Conservation (phyloP, 192 early-diverging fungal species). For the Entomortierella beljakovae region DNA sequence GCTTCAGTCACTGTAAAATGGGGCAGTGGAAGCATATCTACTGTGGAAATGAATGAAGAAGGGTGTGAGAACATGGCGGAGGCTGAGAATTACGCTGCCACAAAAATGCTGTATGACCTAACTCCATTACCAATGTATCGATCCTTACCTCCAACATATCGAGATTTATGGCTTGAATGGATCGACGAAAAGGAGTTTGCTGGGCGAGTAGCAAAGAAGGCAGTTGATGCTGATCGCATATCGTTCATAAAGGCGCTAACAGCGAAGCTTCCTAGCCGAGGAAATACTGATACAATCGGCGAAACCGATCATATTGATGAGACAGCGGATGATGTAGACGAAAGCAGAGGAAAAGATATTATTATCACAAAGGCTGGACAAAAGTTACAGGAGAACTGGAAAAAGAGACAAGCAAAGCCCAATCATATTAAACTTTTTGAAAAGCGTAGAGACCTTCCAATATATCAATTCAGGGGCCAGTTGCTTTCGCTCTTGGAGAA, state of each 20-base stretch:
- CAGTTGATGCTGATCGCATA: conserved; percentile 35
- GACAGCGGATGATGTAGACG: neutral
- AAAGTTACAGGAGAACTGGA: conserved; percentile 31
- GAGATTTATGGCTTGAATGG: conserved; percentile 70
- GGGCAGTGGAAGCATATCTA: conserved; percentile 27
- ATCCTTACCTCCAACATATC: conserved; percentile 65
- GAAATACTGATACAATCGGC: neutral
- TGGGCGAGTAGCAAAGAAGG: conserved; percentile 40
- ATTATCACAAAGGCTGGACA: conserved; percentile 23
- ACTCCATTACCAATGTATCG: conserved; percentile 63
- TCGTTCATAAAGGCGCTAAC: conserved; percentile 38
- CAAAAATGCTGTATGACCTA: conserved; percentile 60
- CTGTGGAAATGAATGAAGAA: conserved; percentile 48
- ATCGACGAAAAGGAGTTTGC: conserved; percentile 52
- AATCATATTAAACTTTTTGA: conserved; percentile 47
- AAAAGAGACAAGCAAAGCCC: conserved; percentile 22
- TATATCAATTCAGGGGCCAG: conserved; percentile 65
- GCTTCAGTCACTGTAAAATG: conserved; percentile 32
- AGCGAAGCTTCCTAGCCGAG: conserved; percentile 25
- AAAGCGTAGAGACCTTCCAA: conserved; percentile 71
- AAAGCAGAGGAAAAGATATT: neutral
- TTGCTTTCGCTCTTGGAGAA: conserved; percentile 60
- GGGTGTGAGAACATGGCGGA: conserved; percentile 55
- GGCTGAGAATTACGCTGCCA: conserved; percentile 65
- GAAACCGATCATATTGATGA: conserved; percentile 8